These are phyloP conservation scores for Samsoniella hepiali DNA, from an alignment of 2,329 filamentous ascomycete species.

Conservation along the genomic window DNA sequence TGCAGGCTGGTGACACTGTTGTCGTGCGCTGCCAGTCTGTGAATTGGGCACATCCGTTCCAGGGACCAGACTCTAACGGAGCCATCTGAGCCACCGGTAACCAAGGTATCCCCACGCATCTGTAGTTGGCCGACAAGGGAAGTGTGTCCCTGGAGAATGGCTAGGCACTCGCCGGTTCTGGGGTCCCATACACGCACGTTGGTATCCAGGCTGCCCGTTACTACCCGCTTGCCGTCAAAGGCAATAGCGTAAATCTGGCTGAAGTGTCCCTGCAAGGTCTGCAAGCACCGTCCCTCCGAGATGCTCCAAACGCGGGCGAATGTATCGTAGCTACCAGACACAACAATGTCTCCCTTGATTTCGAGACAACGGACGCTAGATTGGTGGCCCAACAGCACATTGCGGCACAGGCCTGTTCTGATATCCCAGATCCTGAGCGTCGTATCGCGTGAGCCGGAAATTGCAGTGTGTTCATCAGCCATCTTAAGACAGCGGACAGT, in stretches of 20 bases:
- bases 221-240: conserved; percentile 89
- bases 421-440: conserved; percentile 96
- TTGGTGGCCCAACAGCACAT: conserved; percentile 90
- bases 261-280: conserved; percentile 90
- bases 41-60: conserved; percentile 84
- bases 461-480: conserved; percentile 89
- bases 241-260: conserved; percentile 99
- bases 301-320: conserved; percentile 98
- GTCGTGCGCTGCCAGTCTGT: conserved; percentile 91
- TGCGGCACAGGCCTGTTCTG: conserved; percentile 78
- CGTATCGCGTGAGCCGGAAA: conserved; percentile 93
- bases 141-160: conserved; percentile 93
- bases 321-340: conserved; percentile 98
- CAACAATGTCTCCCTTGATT: conserved; percentile 92
- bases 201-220: conserved; percentile 93
- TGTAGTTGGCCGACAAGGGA: conserved; percentile 95
- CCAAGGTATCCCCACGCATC: conserved; percentile 89
- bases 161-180: conserved; percentile 76
- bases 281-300: conserved; percentile 85
- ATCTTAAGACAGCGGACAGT: conserved; percentile 97
- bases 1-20: conserved; percentile 98
- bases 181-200: conserved; percentile 98
- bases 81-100: conserved; percentile 93
- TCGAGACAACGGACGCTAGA: conserved; percentile 93
- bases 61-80: conserved; percentile 96